These are phyloP conservation scores for Nakaseomyces delphensis DNA, from an alignment of 1,139 yeast species.

Conservation along the genomic window DNA sequence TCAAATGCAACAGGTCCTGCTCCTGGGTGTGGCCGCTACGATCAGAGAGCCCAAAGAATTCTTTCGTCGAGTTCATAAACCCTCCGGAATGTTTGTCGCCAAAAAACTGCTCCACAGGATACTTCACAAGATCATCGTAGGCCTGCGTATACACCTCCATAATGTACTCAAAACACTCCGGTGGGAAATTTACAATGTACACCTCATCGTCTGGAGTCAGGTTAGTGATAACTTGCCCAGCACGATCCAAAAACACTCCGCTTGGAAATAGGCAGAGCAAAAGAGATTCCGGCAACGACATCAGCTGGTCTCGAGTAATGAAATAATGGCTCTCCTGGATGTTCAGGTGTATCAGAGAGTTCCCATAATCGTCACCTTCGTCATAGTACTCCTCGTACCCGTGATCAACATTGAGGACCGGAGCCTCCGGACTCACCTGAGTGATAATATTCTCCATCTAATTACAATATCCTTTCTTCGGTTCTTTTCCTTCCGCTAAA, in stretches of 20 bases:
- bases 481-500: too few species aligned
- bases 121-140: conserved; percentile 26
- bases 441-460: conserved; percentile 42
- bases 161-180: conserved; percentile 76
- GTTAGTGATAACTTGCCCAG: conserved; percentile 68
- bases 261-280: conserved; percentile 80
- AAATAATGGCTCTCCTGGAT: conserved; percentile 62
- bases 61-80: conserved; percentile 1
- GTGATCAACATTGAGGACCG: conserved; percentile 12
- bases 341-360: conserved; percentile 59
- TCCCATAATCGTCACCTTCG: conserved; percentile 41
- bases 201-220: conserved; percentile 70
- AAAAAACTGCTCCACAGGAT: conserved; percentile 27
- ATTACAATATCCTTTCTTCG: too few species aligned
- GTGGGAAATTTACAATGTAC: conserved; percentile 68
- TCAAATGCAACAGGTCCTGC: conserved; percentile 57
- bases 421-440: conserved; percentile 39
- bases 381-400: conserved; percentile 34
- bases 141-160: conserved; percentile 43
- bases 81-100: conserved; percentile 12
- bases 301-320: conserved; percentile 77
- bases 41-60: conserved; percentile 12
- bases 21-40: conserved; percentile 29
- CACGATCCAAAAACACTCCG: conserved; percentile 71
- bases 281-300: conserved; percentile 86